Base-by-base conservation (phyloP, 768 basidiomycete genomes). In the Termitomyces sp. region DNA sequence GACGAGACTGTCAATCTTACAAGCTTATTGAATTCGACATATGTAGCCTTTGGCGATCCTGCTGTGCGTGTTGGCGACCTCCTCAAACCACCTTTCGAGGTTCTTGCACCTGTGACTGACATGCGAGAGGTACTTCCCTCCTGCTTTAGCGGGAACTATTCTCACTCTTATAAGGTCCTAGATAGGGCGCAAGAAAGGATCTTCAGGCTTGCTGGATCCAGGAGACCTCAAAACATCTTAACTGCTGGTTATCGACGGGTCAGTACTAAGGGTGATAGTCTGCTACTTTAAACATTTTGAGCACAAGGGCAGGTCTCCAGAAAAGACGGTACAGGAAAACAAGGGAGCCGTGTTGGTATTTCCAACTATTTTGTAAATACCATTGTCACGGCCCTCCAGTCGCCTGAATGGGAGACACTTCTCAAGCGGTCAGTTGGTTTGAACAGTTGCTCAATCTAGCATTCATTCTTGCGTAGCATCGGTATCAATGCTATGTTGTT, bases 401-500 rank as follows among this genome's bases (percentile, higher is more conserved):
- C 77, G 0, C 75, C 77, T 0, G 83, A 86, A 58, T 94, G 92
- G 92, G 79, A 82, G 53, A 68, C 65, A 2, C 72, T 94, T 13
- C 72, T 91, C 1, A 70, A 79, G 45, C 78, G 87, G 92, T 87
- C 53, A 50, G 75, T 64, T 8, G 20, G 50, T 48, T 48, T 20
- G n/a, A 36, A 20, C 20, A 28, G 30, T 38, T 33, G 20, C 18
- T 13, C 44, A 44, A 9, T 38, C 26, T n/a, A 28, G 40, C 49
- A 20, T 24, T 59, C 30, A 54, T 55, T 46, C 57, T 49, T 53
- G 6, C 13, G 14, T 62, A 95, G 94, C 62, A 80, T 92, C 8
- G 94, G 94, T 0, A 83, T 84, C 42, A 84, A 84, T 63, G 80
- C 82, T 1, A 87, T 96, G 80, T 68, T 89, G 33, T 86, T 94